phyloP scores from a whole-genome alignment of 1,284 basidiomycete genomes.

The Phlebopus sp. region DNA sequence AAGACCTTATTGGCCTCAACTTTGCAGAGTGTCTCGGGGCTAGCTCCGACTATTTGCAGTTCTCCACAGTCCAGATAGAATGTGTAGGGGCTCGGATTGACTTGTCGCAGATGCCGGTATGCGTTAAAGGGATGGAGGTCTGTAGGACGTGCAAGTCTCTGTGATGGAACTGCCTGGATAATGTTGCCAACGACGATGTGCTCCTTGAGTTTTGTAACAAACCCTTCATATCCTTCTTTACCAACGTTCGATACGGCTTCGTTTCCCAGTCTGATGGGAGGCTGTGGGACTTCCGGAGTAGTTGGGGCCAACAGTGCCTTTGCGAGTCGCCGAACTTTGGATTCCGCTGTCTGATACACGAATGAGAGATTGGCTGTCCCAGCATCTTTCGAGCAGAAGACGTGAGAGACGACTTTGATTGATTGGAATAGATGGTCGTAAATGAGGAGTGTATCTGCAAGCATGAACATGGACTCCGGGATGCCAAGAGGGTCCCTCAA shows the following conservation, averaged over 20 bases:
- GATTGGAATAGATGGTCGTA: conserved; percentile 98
- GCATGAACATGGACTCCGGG: conserved; percentile 96
- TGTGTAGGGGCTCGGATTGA: conserved; percentile 99
- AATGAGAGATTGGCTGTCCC: conserved; percentile 65
- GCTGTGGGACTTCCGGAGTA: conserved; percentile 68
- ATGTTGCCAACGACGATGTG: conserved; percentile 97
- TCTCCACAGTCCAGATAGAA: conserved; percentile 96
- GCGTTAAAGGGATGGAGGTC: conserved; percentile 96
- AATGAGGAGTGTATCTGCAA: conserved; percentile 91
- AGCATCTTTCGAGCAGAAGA: conserved; percentile 76
- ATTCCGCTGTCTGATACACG: conserved; percentile 79
- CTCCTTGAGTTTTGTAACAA: conserved; percentile 91
- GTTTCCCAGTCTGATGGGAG: conserved; percentile 67
- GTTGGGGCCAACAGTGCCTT: conserved; percentile 57
- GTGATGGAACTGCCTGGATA: conserved; percentile 98
- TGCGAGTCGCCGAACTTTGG: conserved; percentile 75
- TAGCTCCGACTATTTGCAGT: conserved; percentile 92
- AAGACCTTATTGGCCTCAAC: conserved; percentile 91
- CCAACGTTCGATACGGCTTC: conserved; percentile 89
- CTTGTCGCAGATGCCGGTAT: conserved; percentile 87
- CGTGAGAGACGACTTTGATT: conserved; percentile 93
- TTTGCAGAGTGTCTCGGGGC: conserved; percentile 97
- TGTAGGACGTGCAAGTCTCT: conserved; percentile 84
- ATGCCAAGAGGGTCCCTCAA: conserved; percentile 78
- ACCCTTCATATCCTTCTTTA: conserved; percentile 87